Conservation (phyloP, 1,284 basidiomycete species). For the Polyporus tsugae region DNA sequence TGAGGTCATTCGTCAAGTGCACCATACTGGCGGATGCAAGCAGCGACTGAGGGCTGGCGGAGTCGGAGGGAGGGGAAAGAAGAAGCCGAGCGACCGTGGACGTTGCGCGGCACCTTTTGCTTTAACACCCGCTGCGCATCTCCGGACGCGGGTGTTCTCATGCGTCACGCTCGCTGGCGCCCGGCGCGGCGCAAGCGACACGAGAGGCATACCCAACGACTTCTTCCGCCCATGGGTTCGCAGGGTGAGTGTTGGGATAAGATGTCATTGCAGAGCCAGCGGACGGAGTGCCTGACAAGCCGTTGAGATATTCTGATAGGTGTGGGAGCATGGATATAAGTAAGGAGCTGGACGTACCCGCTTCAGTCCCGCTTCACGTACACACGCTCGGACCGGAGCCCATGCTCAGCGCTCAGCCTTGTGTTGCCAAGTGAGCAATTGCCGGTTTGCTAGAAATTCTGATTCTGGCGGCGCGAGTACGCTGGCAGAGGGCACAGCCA, state of each 20-base stretch:
- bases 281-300: neutral
- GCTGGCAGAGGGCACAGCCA: neutral
- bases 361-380: neutral
- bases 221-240: neutral
- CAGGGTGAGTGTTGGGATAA: neutral
- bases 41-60: neutral
- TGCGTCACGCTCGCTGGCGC: neutral
- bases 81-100: conserved; percentile 3
- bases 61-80: conserved; percentile 1
- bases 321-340: neutral
- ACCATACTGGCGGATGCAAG: neutral
- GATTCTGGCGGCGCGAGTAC: neutral
- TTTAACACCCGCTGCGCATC: neutral
- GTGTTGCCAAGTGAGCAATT: neutral
- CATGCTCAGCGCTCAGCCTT: neutral
- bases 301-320: neutral
- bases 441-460: neutral
- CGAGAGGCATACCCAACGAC: neutral
- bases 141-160: neutral
- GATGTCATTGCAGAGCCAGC: neutral
- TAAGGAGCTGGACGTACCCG: neutral
- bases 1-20: conserved; percentile 32
- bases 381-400: neutral
- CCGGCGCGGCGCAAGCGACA: neutral
- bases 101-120: neutral